A percentile compares a stretch with the other conserved stretches of the same genome.
Conservation (phyloP, 306 rosid species). For the Bauhinia variegata region DNA sequence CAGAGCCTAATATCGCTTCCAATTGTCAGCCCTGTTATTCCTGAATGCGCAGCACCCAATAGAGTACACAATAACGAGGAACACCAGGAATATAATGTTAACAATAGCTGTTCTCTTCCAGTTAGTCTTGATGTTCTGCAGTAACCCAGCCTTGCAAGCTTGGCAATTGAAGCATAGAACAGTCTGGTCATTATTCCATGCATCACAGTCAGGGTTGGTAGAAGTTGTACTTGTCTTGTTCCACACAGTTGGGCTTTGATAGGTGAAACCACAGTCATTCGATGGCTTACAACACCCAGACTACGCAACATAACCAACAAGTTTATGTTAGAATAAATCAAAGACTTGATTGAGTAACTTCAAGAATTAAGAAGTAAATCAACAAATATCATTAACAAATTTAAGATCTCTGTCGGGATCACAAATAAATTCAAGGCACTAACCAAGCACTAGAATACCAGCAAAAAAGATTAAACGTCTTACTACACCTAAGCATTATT, state of each 20-base stretch:
- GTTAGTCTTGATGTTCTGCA: conserved; percentile 62
- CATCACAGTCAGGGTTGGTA: conserved; percentile 51
- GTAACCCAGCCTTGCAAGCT: conserved; percentile 84
- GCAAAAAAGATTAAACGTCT: too few species aligned
- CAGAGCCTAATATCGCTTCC: conserved; percentile 33
- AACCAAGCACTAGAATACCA: too few species aligned
- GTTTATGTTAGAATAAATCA: too few species aligned
- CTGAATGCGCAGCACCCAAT: conserved; percentile 87
- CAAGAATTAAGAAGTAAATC: too few species aligned
- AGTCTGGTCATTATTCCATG: conserved; percentile 51
- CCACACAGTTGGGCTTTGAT: conserved; percentile 54
- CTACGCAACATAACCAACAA: conserved; percentile 32
- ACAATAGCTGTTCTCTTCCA: conserved; percentile 74
- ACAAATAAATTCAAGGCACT: too few species aligned
- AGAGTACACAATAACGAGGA: conserved; percentile 72
- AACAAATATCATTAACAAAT: too few species aligned
- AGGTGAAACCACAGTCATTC: conserved; percentile 48
- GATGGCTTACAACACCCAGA: conserved; percentile 92
- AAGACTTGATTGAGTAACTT: too few species aligned
- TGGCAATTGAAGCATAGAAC: conserved; percentile 70
- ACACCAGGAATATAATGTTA: conserved; percentile 57
- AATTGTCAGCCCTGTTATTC: conserved; percentile 62
- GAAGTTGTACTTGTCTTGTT: background rate
- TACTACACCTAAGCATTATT: too few species aligned
- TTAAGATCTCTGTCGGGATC: conserved; percentile 40